These are phyloP conservation scores for Russula olivacea DNA, from an alignment of 768 basidiomycete species.

Conservation along the genomic window DNA sequence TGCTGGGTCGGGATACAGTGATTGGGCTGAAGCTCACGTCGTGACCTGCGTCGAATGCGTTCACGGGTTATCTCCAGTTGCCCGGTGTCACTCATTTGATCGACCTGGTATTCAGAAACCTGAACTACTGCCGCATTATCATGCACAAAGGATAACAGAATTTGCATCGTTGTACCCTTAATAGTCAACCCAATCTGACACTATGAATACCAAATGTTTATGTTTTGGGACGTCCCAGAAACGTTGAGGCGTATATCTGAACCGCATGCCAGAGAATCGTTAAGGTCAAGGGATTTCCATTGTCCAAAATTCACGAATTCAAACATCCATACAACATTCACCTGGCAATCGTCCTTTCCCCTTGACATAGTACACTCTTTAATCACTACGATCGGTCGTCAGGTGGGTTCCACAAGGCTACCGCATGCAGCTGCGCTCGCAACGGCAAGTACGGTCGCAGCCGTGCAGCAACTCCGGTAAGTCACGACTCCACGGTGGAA, in stretches of 20 bases:
- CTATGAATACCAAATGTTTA: neutral
- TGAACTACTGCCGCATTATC: neutral
- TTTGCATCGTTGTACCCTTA: neutral
- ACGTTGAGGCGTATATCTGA: neutral
- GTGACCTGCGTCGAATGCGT: neutral
- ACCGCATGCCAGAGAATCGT: neutral
- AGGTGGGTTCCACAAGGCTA: neutral
- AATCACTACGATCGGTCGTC: neutral
- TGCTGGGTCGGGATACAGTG: conserved; percentile 31
- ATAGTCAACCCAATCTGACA: neutral
- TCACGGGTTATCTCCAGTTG: neutral
- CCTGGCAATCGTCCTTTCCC: neutral
- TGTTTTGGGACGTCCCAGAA: neutral
- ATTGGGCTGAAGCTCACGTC: conserved; percentile 26
- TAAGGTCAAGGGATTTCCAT: neutral
- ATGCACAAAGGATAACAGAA: neutral
- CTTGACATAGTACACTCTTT: neutral
- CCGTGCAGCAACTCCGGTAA: neutral
- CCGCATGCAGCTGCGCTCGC: neutral
- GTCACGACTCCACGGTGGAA: neutral
- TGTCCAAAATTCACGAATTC: neutral
- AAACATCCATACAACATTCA: neutral
- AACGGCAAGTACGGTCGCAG: neutral
- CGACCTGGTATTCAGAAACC: neutral
- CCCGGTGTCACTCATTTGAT: neutral